Base-by-base conservation (phyloP, 768 basidiomycete species). In the Gymnopilus junonius region DNA sequence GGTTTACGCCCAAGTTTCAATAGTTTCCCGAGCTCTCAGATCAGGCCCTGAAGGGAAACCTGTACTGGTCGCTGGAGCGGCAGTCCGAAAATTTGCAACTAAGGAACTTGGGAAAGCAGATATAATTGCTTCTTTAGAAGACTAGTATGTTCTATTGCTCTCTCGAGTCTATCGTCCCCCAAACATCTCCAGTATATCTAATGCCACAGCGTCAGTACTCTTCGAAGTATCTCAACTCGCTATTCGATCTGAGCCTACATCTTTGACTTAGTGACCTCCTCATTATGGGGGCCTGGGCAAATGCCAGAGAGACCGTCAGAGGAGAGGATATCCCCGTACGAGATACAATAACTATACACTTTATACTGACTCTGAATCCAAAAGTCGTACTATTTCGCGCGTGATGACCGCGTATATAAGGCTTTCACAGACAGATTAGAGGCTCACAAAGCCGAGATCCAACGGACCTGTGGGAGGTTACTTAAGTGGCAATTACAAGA, bases 351-450 rank as follows among this genome's bases (percentile, higher is more conserved):
- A 27, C 12, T 62, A 43, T 31, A n/a, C 42, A 4, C 59, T 55
- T 14, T 40, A 42, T 14, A 32, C 32, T 34, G 10, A 59, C 35
- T 11, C 8, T 8, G 7, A 17, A 57, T 56, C 37, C 46, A 56
- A 10, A 67, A 94, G 93, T 84, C 88, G n/a, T 95, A 92, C 65
- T 94, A 91, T 70, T 99, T 99, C 70, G 97, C 96, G 45, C 86
- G 97, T 21, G 97, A 99, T 74, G 91, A 94, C 64, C 87, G 96
- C 35, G 87, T 93, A 14, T 92, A 90, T 75, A 88, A 83, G 65
- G 85, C 88, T 2, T 92, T 94, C 61, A 76, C 78, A 5, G 84
- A 88, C 25, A 76, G 80, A 34, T 67, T 83, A 23, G 77, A 82
- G 39, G 71, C 71, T 29, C 76, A 85, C 68, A 81, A 80, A 67